Conservation (phyloP, 441 rosid genomes). For the Corymbia citriodora region DNA sequence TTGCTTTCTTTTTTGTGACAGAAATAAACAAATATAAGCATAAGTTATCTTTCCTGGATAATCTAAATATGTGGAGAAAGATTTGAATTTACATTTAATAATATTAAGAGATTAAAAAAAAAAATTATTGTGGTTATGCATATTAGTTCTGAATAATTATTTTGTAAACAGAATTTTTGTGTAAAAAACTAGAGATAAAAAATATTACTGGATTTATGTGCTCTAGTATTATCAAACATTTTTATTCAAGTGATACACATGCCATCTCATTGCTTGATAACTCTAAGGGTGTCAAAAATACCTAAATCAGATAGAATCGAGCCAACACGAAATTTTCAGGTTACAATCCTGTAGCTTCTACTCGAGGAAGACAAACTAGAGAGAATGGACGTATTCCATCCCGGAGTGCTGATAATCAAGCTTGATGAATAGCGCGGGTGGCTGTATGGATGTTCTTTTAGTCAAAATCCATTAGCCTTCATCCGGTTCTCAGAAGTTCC, state of each 20-base stretch:
- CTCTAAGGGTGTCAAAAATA: too few species aligned
- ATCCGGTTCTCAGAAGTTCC: conserved; percentile 90
- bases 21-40: background rate
- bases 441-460: conserved; percentile 63
- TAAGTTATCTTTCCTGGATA: background rate
- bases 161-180: background rate
- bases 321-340: background rate
- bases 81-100: background rate
- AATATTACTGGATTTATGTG: background rate
- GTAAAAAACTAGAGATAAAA: background rate
- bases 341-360: background rate
- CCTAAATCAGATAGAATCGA: too few species aligned
- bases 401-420: conserved; percentile 1
- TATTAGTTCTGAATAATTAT: background rate
- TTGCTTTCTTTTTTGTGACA: too few species aligned
- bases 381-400: background rate
- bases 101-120: background rate
- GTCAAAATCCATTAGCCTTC: conserved; percentile 81
- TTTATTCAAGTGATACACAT: too few species aligned
- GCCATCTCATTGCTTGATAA: too few species aligned
- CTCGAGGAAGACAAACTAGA: too few species aligned
- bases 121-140: background rate
- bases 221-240: too few species aligned
- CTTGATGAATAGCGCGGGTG: conserved; percentile 51
- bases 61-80: background rate